Evolutionary conservation across 345 rosid genomes (phyloP), one percentile per base, ranked within the genome.

Genomic region (Sonneratia alba): DNA sequence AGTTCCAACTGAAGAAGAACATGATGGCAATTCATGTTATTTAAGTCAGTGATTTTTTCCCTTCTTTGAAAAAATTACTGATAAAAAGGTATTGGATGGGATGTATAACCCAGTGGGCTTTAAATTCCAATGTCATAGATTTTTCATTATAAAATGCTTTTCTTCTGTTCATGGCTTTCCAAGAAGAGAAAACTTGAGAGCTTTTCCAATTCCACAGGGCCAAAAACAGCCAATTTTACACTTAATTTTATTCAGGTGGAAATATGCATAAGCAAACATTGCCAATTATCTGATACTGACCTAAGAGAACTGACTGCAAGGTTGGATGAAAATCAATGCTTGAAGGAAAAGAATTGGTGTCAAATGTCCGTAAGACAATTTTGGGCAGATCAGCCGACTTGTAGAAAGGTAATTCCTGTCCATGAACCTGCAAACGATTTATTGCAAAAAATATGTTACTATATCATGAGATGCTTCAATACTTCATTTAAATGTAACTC

Each of bases 321-420:
- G 81, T 71, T 38, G 98, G 98, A 81, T 90, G 96, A 75, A 92
- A 92, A 75, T 86, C 96, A 86, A 90, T 83, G 94, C 87, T 86
- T 72, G 72, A 81, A 24, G 88, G 89, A 74, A 85, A 72, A 71
- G 87, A 88, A 4, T 79, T 87, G 79, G 79, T 83, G 63, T 73
- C 80, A 72, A 92, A 71, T 73, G 78, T 80, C 81, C 70, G 78
- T 19, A 72, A 75, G 76, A 92, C 87, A 36, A 61, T 80, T 80
- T 77, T 80, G 57, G 96, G 96, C 67, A 82, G 84, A 81, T 86
- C 85, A 56, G 57, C 68, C 18, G 42, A 22, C 49, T 62, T 55
- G 18, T 21, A 3, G 40, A 24, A 43, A 62, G 67, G 21, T 40
- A 37, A 34, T 36, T 61, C 68, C 38, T 75, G 7, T 37, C n/a